Base-by-base conservation (phyloP, 495 filamentous ascomycete genomes). In the Tuber umbilicatum region DNA sequence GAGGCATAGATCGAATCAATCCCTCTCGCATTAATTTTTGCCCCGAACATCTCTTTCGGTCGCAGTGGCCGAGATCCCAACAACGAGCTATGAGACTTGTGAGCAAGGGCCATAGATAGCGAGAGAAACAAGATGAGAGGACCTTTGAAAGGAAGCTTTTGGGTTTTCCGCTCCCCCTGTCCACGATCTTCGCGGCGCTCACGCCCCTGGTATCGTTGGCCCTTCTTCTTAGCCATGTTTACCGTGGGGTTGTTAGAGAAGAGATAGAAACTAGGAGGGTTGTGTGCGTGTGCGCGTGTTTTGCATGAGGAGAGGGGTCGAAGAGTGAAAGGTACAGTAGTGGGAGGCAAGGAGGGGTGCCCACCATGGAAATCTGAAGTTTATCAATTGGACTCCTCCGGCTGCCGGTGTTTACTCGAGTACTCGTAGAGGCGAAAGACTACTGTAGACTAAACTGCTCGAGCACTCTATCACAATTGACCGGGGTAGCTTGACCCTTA, bases 41-140 rank as follows among this genome's bases (percentile, higher is more conserved):
- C 21, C 95, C 95, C 0, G 94, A 97, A 83, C 95, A 99, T 79
- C 96, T 87, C 83, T 98, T 97, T 12, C 94, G 94, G 83, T 99
- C 95, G 85, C 95, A 99, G 83, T 99, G 95, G 70, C 93, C 93
- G 47, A 99, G 86, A 83, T 99, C 95, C 95, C 95, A 99, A 82
- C 94, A 97, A 47, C 94, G 95, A 68, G 95, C 96, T 86, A 92
- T 93, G 87, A 3, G 40, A 12, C 35, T 31, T 31, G 6, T 70
- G 14, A 75, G 43, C 23, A 40, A 47, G 35, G 68, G 67, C 50
- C 55, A 47, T 67, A 55, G 31, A 45, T 39, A n/a, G 14, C 1
- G 23, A 1, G 60, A 64, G 39, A 38, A 21, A 16, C 27, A 14
- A 70, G 40, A 19, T 42, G 37, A 41, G 12, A 38, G 9, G 21